Evolutionary conservation across 768 basidiomycete genomes (phyloP), one percentile per base, ranked within the genome.

Genomic region (Termitomyces eurrhizus): DNA sequence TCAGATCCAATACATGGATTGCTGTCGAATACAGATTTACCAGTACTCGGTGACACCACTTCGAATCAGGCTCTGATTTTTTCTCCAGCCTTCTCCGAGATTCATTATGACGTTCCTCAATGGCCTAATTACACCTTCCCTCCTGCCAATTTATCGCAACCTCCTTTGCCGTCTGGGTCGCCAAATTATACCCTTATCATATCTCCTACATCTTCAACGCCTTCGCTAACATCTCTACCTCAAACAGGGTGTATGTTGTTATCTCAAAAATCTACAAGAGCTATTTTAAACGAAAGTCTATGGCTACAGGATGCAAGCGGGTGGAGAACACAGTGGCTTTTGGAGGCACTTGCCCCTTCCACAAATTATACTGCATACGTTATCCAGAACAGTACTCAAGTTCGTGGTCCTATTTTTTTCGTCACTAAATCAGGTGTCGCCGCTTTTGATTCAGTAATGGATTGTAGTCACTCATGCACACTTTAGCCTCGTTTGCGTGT

Each of bases 301-400:
- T 90, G 89, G 86, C 70, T 87, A 8, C 78, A 83, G 49, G 83
- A 84, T 65, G 56, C 67, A 0, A 68, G 75, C 0, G 92, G 89
- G 0, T 90, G 84, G 84, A 73, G 90, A 52, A 81, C 72, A 33
- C 88, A 93, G 66, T 94, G 85, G 80, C 68, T 89, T 2, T 60
- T 92, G 9, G 79, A 77, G 0, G 84, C 80, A 0, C 76, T 95
- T 18, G 72, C 75, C 1, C 78, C 87, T 7, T 75, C 75, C 11
- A 91, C 88, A 36, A 95, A 95, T 66, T 95, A 94, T 66, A 93
- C 92, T 0, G 85, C 81, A 0, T 93, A 85, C 66, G 80, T 86
- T 14, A 66, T 91, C 2, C 76, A 84, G 62, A 78, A 83, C 60
- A 75, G 72, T 8, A 77, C 80, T 50, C 80, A 82, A 65, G 80